Evolutionary conservation across 331 rosid species (phyloP).

Genomic region (Pyracantha coccinea): DNA sequence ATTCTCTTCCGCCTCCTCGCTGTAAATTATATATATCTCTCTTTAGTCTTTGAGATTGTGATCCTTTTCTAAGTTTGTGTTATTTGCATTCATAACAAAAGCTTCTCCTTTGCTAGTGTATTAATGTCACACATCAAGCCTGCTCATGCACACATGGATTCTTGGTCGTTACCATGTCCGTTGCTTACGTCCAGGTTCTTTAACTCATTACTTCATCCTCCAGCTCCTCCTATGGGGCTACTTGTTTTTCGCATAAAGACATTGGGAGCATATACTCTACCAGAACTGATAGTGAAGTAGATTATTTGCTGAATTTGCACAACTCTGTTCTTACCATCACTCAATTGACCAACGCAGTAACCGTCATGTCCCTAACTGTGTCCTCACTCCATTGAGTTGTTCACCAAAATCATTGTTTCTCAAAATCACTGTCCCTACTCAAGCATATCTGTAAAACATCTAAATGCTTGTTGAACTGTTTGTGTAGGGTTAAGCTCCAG

Average conservation of each 20-base stretch:
- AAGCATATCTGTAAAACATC: neutral
- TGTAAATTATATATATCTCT: neutral
- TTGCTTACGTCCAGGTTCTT: neutral
- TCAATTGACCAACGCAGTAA: neutral
- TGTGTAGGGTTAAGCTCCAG: constrained; percentile 45
- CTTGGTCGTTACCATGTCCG: neutral
- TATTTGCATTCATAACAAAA: neutral
- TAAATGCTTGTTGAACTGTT: neutral
- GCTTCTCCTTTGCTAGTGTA: neutral
- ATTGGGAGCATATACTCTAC: neutral
- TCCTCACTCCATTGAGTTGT: neutral
- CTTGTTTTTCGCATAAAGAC: neutral
- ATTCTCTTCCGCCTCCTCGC: neutral
- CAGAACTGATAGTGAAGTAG: neutral
- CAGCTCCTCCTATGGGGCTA: neutral
- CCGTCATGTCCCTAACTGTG: neutral
- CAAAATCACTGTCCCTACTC: neutral
- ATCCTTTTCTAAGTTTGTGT: neutral
- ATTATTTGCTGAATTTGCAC: neutral
- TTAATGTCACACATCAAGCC: neutral
- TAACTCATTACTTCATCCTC: neutral
- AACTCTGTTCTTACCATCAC: neutral
- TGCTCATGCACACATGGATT: neutral
- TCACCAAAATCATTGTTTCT: too few species aligned
- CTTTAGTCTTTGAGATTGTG: neutral